phyloP scores from a whole-genome alignment of 2,329 filamentous ascomycete species.

The Epichloe brachyelytri region DNA sequence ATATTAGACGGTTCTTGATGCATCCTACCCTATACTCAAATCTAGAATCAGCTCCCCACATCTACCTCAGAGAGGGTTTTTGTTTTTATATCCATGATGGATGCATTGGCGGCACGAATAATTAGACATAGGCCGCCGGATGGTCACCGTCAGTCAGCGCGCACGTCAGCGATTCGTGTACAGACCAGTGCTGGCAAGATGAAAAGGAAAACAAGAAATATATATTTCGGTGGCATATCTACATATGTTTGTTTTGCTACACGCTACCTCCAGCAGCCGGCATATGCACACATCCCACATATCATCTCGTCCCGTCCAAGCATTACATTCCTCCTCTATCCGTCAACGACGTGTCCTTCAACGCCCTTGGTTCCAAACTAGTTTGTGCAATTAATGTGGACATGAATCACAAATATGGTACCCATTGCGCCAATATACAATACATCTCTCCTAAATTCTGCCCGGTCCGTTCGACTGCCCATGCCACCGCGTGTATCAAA shows the following conservation, averaged over 20 bases:
- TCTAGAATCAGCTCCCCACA: too few species aligned
- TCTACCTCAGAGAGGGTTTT: too few species aligned
- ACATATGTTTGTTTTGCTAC: constrained; percentile 2
- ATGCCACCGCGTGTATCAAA: not conserved
- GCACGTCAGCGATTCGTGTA: not conserved
- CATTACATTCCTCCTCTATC: not conserved
- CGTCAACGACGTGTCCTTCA: not conserved
- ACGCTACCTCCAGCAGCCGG: not conserved
- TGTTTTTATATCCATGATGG: too few species aligned
- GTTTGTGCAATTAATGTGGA: not conserved
- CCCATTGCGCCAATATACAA: not conserved
- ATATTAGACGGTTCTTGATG: too few species aligned
- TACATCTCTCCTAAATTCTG: not conserved
- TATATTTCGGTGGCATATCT: not conserved
- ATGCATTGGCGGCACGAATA: too few species aligned
- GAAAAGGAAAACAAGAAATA: not conserved
- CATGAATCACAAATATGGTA: not conserved
- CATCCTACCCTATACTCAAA: too few species aligned
- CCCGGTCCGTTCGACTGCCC: not conserved
- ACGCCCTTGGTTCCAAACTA: not conserved
- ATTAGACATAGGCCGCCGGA: too few species aligned
- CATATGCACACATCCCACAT: not conserved
- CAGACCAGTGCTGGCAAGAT: not conserved
- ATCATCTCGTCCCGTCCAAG: not conserved
- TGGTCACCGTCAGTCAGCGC: too few species aligned